These are phyloP conservation scores for Erigeron canadensis DNA, from an alignment of 129 eudicot species.

Conservation along the genomic window DNA sequence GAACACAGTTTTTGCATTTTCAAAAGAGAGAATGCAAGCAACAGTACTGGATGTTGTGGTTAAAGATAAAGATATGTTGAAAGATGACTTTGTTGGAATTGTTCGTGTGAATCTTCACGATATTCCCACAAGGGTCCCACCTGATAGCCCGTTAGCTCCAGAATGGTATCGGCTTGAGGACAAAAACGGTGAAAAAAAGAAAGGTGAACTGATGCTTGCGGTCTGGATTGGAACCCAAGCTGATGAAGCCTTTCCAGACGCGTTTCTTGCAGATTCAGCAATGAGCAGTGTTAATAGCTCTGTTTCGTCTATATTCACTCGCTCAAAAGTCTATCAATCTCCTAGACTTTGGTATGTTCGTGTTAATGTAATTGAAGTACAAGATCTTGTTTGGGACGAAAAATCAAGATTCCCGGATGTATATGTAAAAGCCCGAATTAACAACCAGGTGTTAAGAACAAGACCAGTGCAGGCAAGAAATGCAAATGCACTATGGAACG, in stretches of 20 bases:
- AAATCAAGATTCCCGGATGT: constrained; percentile 65
- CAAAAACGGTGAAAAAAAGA: constrained; percentile 57
- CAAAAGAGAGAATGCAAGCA: constrained; percentile 76
- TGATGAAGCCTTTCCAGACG: constrained; percentile 91
- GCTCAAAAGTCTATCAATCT: constrained; percentile 87
- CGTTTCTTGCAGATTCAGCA: constrained; percentile 81
- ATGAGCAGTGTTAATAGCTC: constrained; percentile 44
- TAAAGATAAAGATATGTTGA: constrained; percentile 73
- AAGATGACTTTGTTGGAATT: constrained; percentile 79
- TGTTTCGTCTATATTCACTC: constrained; percentile 41
- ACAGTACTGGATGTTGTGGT: constrained; percentile 68
- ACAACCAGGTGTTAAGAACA: constrained; percentile 60
- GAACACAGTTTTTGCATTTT: constrained; percentile 83
- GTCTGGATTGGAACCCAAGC: constrained; percentile 97
- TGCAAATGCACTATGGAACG: constrained; percentile 69
- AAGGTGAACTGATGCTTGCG: constrained; percentile 93
- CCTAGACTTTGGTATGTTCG: constrained; percentile 95
- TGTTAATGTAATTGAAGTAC: constrained; percentile 82
- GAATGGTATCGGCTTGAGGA: constrained; percentile 88
- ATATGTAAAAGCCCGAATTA: constrained; percentile 64
- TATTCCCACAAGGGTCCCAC: constrained; percentile 84
- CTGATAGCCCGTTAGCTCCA: constrained; percentile 94
- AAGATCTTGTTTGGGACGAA: constrained; percentile 69
- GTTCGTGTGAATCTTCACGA: constrained; percentile 67
- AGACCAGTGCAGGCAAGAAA: constrained; percentile 51